Base-by-base conservation (phyloP, 768 basidiomycete species). In the Mycena pura region DNA sequence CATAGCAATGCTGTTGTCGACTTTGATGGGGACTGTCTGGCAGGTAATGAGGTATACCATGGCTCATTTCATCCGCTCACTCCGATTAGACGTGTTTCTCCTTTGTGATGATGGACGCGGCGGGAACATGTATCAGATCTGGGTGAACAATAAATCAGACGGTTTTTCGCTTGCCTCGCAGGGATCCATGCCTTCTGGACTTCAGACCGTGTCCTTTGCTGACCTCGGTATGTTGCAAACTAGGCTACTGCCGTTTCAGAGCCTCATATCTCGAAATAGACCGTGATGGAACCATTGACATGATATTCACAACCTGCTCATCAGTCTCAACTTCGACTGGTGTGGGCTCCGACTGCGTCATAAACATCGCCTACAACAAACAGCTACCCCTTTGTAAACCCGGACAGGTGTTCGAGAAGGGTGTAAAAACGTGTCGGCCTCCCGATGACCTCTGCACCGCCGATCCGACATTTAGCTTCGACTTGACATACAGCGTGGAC, bases 1-100 rank as follows among this genome's bases (percentile, higher is more conserved):
- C 97, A 99, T 71, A 95, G 92, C 70, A 97, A 96, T 74, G 96
- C 95, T 0, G 90, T 95, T 17, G 84, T 99, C 5, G 97, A 99
- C 69, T 77, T 99, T 36, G 86, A 99, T 62, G 97, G 97, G 13
- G 97, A 99, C 73, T 99, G 97, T 73, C 81, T 97, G 4, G 94
- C 96, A 63, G 94, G 94, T 91, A 61, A 63, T 80, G 75, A 21
- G 19, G 15, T 25, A 28, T 21, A 25, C 1, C 0, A 19, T 5
- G 6, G 2, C 7, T 13, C 9, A 17, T 45, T 19, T 21, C 3
- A 32, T 2, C 6, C 28, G 34, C 45, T 57, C 13, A 27, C 24
- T 47, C 39, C 19, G 28, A 58, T 60, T 62, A 91, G 96, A 99
- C 67, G 76, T 99, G 3, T 96, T 99, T 73, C 80, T 99, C 7